phyloP scores from a whole-genome alignment of 345 rosid genomes.

The Hirschfeldia incana region DNA sequence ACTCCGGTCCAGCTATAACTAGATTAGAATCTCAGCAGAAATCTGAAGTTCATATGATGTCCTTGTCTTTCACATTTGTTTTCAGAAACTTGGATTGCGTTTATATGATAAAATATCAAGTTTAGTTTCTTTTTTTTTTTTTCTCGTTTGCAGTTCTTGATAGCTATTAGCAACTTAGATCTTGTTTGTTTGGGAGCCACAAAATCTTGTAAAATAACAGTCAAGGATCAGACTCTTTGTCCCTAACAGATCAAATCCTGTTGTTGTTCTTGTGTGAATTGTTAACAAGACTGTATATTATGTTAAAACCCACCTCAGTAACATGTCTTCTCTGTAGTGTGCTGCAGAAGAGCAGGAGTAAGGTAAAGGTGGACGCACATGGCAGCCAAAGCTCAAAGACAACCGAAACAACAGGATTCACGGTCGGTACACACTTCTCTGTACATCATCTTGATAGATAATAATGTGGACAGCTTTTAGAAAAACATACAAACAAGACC shows the following conservation, averaged over 20 bases:
- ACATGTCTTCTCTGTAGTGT: neutral
- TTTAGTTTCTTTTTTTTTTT: neutral
- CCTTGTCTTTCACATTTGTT: neutral
- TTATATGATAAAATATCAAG: neutral
- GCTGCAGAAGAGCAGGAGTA: constrained; percentile 21
- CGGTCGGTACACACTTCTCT: constrained; percentile 25
- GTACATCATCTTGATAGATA: constrained; percentile 37
- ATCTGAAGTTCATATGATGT: neutral
- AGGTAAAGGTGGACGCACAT: constrained; percentile 3
- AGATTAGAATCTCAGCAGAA: neutral
- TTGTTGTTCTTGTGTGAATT: neutral
- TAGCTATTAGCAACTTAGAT: neutral
- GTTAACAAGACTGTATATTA: neutral
- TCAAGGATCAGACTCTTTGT: neutral
- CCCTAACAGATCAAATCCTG: neutral
- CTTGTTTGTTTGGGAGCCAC: neutral
- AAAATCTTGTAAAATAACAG: neutral
- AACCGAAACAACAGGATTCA: constrained; percentile 1
- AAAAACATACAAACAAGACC: constrained; percentile 17
- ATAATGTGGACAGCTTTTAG: constrained; percentile 27
- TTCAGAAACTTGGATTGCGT: neutral
- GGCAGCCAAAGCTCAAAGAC: constrained; percentile 16
- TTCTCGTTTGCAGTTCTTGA: neutral
- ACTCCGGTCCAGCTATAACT: neutral
- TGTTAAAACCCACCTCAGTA: neutral